phyloP scores from a whole-genome alignment of 2,329 filamentous ascomycete species.

The Aspergillus unguis region DNA sequence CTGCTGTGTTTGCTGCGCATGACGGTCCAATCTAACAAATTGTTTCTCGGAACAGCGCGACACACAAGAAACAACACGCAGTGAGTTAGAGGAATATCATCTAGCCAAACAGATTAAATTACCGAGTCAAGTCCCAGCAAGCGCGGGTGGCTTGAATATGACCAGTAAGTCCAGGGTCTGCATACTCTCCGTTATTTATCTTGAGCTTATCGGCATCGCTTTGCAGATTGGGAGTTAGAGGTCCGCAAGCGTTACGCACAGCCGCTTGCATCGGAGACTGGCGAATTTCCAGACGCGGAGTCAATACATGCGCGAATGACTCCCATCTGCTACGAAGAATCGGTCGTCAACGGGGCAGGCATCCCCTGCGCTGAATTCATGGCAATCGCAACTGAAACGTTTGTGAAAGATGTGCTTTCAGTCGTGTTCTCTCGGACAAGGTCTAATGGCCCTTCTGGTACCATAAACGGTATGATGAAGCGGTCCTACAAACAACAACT shows the following conservation, averaged over 20 bases:
- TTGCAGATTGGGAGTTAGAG: conserved; percentile 60
- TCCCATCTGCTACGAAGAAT: conserved; percentile 65
- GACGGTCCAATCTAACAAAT: conserved; percentile 10
- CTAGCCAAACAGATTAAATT: conserved; percentile 49
- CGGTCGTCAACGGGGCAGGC: conserved; percentile 53
- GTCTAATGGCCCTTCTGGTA: conserved; percentile 59
- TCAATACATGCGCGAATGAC: conserved; percentile 59
- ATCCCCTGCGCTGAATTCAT: conserved; percentile 57
- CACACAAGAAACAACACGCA: conserved; percentile 28
- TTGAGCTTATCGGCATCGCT: conserved; percentile 16
- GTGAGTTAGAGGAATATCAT: conserved; percentile 44
- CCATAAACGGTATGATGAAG: conserved; percentile 72
- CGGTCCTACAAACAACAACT: conserved; percentile 73
- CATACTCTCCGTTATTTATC: conserved; percentile 9
- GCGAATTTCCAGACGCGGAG: conserved; percentile 59
- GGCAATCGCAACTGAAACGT: conserved; percentile 60
- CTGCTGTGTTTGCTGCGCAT: background rate
- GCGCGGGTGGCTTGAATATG: conserved; percentile 73
- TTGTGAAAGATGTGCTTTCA: conserved; percentile 59
- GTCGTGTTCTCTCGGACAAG: conserved; percentile 54
- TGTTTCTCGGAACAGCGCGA: conserved; percentile 31
- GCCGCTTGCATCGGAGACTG: conserved; percentile 58
- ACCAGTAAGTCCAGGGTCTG: conserved; percentile 56
- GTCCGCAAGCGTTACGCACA: conserved; percentile 63
- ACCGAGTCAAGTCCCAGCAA: conserved; percentile 62